phyloP scores from a whole-genome alignment of 2,329 filamentous ascomycete genomes.

The Xylariaceae sp. region DNA sequence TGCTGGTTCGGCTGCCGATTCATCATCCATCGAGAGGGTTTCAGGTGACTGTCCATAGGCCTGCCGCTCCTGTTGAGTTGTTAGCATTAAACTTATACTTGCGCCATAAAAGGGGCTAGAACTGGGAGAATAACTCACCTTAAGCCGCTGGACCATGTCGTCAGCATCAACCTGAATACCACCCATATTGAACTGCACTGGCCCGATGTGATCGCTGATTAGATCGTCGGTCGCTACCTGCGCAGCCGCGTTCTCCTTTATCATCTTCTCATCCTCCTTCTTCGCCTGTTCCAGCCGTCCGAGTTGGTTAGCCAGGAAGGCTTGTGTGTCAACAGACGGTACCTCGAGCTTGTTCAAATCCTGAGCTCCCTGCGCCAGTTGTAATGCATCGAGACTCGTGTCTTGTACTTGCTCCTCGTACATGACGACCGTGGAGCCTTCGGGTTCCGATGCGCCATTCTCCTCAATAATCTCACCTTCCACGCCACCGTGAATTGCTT shows the following conservation, averaged over 20 bases:
- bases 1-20: conserved; percentile 34
- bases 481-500: conserved; percentile 23
- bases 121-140: conserved; percentile 50
- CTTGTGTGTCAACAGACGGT: conserved; percentile 67
- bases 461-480: conserved; percentile 28
- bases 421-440: conserved; percentile 61
- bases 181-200: conserved; percentile 96
- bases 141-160: conserved; percentile 81
- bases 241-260: conserved; percentile 31
- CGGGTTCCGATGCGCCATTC: conserved; percentile 36
- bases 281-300: conserved; percentile 65
- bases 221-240: conserved; percentile 35
- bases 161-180: conserved; percentile 95
- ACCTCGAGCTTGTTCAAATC: conserved; percentile 52
- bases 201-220: conserved; percentile 78
- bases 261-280: conserved; percentile 47
- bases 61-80: conserved; percentile 48
- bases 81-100: conserved; percentile 22
- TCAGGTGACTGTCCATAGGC: conserved; percentile 46
- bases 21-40: conserved; percentile 35
- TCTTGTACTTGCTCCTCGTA: conserved; percentile 79
- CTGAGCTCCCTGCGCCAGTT: conserved; percentile 46
- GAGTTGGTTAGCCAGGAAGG: conserved; percentile 70
- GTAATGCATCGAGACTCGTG: conserved; percentile 58
- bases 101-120: not conserved